These are phyloP conservation scores for Cyberlindnera xylosilytica DNA, from an alignment of 805 yeast genomes.

Conservation along the genomic window DNA sequence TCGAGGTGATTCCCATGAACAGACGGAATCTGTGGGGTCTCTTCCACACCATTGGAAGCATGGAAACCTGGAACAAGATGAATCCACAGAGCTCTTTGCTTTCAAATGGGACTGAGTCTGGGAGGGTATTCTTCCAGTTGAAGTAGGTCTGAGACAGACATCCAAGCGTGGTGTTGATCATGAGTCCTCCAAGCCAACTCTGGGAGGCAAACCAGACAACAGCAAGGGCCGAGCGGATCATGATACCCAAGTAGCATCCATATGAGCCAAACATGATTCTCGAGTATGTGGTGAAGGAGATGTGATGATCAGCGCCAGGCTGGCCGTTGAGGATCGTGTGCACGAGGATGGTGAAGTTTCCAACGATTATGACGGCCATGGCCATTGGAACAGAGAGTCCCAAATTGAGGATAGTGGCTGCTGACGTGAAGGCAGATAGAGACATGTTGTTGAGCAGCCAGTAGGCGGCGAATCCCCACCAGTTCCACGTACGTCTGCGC, in stretches of 20 bases:
- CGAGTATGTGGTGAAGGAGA: slow-evolving; percentile 46
- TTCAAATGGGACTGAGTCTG: slow-evolving; percentile 9
- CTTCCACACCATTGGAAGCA: slow-evolving; percentile 6
- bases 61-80: slow-evolving; percentile 7
- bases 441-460: slow-evolving; percentile 47
- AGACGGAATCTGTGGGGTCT: slow-evolving; percentile 8
- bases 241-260: slow-evolving; percentile 42
- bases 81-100: slow-evolving; percentile 10
- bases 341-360: slow-evolving; percentile 42
- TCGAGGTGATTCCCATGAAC: slow-evolving; percentile 6
- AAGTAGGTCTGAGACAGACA: slow-evolving; percentile 3
- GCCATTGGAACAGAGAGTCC: slow-evolving; percentile 46
- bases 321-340: slow-evolving; percentile 46
- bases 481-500: slow-evolving; percentile 36
- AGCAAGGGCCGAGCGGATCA: slow-evolving; percentile 38
- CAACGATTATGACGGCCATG: slow-evolving; percentile 41
- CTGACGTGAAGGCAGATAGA: slow-evolving; percentile 45
- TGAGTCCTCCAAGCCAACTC: slow-evolving; percentile 13
- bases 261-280: slow-evolving; percentile 45
- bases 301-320: slow-evolving; percentile 49
- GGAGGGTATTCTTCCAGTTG: slow-evolving; percentile 8
- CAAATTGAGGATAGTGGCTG: slow-evolving; percentile 40
- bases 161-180: slow-evolving; percentile 9
- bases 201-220: slow-evolving; percentile 15
- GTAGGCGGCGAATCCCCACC: slow-evolving; percentile 39